A percentile compares a stretch with the other conserved stretches of the same genome.
Conservation (phyloP, 352 stramenopile species). For the Phytopythium montanum region DNA sequence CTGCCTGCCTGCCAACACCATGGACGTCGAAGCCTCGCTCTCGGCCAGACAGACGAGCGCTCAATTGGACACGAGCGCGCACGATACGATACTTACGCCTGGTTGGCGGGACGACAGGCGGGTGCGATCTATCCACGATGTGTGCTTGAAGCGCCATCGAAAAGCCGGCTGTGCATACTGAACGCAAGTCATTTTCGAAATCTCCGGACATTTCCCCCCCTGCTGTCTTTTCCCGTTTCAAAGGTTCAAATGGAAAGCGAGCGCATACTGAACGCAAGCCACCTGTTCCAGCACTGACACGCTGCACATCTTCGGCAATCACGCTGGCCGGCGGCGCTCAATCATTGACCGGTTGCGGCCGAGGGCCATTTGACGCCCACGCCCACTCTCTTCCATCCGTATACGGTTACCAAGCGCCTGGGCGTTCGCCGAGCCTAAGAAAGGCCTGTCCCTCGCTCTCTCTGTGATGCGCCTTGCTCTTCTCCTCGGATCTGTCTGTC, state of each 20-base stretch:
- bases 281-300: neutral
- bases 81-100: neutral
- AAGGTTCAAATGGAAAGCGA: too few species aligned
- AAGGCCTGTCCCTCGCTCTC: neutral
- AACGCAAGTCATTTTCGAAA: neutral
- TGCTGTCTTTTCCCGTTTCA: neutral
- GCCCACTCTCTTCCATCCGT: conserved; percentile 1
- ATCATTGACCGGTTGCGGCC: conserved; percentile 1
- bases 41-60: too few species aligned
- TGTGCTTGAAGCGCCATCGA: neutral
- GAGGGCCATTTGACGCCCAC: neutral
- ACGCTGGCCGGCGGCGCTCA: neutral
- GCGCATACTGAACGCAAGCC: neutral
- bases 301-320: neutral
- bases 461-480: neutral
- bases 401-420: too few species aligned
- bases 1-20: too few species aligned
- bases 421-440: neutral
- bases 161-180: neutral
- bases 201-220: neutral
- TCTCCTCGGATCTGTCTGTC: conserved; percentile 2
- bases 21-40: too few species aligned
- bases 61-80: too few species aligned
- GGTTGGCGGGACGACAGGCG: neutral
- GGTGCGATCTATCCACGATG: neutral